A percentile compares a stretch with the other conserved stretches of the same genome.
These are phyloP conservation scores for Beta corolliflora DNA, from an alignment of 179 eudicot species.

Conservation along the genomic window DNA sequence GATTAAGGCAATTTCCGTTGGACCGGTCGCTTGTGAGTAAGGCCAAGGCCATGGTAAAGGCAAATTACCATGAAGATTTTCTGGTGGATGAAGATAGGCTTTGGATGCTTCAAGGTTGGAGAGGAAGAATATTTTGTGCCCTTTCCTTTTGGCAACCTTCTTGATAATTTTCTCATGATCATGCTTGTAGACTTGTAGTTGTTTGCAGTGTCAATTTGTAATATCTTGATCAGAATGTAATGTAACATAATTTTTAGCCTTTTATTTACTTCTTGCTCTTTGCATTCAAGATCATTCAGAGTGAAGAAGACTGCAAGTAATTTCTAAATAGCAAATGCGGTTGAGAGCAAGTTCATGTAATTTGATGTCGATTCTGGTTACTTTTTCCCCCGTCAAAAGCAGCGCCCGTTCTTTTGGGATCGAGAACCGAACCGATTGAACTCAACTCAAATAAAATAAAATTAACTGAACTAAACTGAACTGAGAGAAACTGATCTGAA, in stretches of 20 bases:
- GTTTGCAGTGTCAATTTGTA: not conserved
- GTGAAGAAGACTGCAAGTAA: not conserved
- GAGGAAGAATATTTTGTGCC: constrained; percentile 51
- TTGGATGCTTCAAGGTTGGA: constrained; percentile 70
- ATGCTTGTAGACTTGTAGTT: not conserved
- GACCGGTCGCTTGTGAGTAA: constrained; percentile 30
- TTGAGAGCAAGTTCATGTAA: too few species aligned
- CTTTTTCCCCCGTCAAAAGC: too few species aligned
- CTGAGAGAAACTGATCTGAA: too few species aligned
- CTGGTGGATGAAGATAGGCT: constrained; percentile 43
- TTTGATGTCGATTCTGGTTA: too few species aligned
- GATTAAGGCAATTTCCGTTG: constrained; percentile 33
- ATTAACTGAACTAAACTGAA: too few species aligned
- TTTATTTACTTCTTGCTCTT: not conserved
- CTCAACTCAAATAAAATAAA: too few species aligned
- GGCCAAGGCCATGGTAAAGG: constrained; percentile 42
- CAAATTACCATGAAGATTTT: constrained; percentile 51
- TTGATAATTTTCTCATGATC: not conserved
- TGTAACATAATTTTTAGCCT: constrained; percentile 6
- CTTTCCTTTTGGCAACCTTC: constrained; percentile 47
- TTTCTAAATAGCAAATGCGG: not conserved
- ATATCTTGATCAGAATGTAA: not conserved
- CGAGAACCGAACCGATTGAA: too few species aligned
- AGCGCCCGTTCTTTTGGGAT: too few species aligned
- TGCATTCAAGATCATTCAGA: not conserved